Base-by-base conservation (phyloP, 768 basidiomycete species). In the Boletus patriciae region DNA sequence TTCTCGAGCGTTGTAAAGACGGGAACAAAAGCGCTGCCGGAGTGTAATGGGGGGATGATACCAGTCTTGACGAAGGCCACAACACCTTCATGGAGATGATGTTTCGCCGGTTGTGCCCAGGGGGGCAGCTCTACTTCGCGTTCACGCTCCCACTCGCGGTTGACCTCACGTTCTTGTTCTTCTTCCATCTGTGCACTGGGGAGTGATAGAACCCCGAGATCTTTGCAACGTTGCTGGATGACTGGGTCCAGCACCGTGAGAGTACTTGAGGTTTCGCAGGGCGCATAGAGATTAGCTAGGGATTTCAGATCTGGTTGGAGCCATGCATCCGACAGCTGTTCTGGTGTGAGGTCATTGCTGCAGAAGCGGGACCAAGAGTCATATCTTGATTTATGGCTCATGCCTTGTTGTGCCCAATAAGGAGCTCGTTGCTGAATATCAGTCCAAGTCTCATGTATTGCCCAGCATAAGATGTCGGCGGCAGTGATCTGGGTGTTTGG, bases 121-220 rank as follows among this genome's bases (percentile, higher is more conserved):
- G 72, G 64, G 18, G 77, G 74, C 18, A 75, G 62, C 59, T 78
- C 66, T 6, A 72, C 59, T 49, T 78, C 65, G 4, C 62, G 63
- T 60, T 80, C 78, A 25, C 61, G 61, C 60, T 80, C 79, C 6
- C 73, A 65, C 57, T 80, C 79, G 29, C 74, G 76, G 4, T 59
- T 62, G 7, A 80, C 69, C 54, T 80, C 78, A 42, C 78, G 64
- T 59, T 80, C 80, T 50, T 76, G 77, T 49, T 80, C 77, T 55
- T 80, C 78, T 15, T 73, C 71, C 54, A 77, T 55, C 16, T 51
- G 60, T 19, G 52, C 55, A 27, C 62, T 54, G 2, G 57, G 60
- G 16, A 52, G 42, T 1, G 55, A 52, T 11, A 50, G 6, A 23
- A 63, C 33, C 0, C 64, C 62, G 15, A 66, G 59, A 19, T 55